Percentiles rank a stretch among this genome's conserved stretches.
Conservation (phyloP, 2,329 filamentous ascomycete species). For the Cephalotrichum gorgonifer region DNA sequence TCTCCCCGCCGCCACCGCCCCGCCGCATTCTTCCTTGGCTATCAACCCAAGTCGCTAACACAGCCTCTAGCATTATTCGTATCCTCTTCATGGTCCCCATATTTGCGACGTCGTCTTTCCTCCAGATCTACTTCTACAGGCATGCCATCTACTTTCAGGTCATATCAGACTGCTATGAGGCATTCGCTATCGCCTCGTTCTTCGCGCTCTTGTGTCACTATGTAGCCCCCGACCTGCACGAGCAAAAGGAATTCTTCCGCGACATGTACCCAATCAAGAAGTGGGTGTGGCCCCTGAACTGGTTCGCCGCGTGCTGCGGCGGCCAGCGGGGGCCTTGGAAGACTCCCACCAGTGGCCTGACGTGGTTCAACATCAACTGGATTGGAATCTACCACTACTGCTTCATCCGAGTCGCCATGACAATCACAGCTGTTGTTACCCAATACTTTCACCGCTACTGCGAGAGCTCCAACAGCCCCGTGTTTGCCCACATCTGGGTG, state of each 20-base stretch:
- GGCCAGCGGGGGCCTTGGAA: slow-evolving; percentile 60
- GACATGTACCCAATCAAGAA: slow-evolving; percentile 51
- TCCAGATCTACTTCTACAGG: slow-evolving; percentile 64
- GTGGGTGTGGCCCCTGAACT: slow-evolving; percentile 67
- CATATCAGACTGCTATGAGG: slow-evolving; percentile 77
- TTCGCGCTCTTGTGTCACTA: slow-evolving; percentile 77
- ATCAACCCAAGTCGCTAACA: no score
- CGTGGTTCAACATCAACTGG: slow-evolving; percentile 87
- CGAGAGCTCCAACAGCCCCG: slow-evolving; percentile 64
- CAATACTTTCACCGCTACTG: slow-evolving; percentile 65
- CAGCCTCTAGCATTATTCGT: slow-evolving; percentile 58
- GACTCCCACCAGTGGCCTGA: slow-evolving; percentile 69
- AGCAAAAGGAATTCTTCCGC: slow-evolving; percentile 75
- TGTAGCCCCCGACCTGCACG: slow-evolving; percentile 64
- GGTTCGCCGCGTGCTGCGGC: slow-evolving; percentile 60
- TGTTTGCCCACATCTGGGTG: slow-evolving; percentile 81
- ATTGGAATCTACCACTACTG: slow-evolving; percentile 78
- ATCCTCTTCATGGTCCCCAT: slow-evolving; percentile 84
- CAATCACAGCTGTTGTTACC: slow-evolving; percentile 63
- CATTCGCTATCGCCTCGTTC: slow-evolving; percentile 79
- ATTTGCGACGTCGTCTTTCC: slow-evolving; percentile 64
- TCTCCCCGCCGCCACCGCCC: not conserved
- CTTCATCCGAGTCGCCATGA: slow-evolving; percentile 70
- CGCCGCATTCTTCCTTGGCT: not conserved
- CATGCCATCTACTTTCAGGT: slow-evolving; percentile 75